A percentile compares a stretch with the other conserved stretches of the same genome.
Evolutionary conservation across 2,329 filamentous ascomycete genomes (phyloP).

Genomic region (Cryphonectria radicalis): DNA sequence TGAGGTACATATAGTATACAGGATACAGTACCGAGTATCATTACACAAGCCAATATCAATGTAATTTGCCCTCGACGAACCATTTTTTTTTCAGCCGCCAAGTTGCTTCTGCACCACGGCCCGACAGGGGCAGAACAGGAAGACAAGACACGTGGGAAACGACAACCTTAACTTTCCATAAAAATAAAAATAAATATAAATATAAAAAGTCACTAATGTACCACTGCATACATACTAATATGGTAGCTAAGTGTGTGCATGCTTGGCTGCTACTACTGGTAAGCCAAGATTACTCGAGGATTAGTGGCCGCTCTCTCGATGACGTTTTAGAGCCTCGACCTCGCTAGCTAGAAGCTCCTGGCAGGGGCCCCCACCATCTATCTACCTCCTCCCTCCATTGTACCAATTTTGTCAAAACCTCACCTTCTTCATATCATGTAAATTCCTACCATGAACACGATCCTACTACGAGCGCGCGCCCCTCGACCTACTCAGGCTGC

Average conservation of each 20-base stretch:
- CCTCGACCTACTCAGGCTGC: slow-evolving; percentile 13
- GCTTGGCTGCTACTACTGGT: background rate
- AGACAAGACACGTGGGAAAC: background rate
- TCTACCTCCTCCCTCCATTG: background rate
- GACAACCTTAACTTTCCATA: background rate
- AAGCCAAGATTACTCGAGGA: background rate
- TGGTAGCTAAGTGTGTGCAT: background rate
- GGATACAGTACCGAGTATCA: background rate
- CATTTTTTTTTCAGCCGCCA: background rate
- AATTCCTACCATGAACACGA: slow-evolving; percentile 24
- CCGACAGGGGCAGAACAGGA: background rate
- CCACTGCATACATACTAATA: background rate
- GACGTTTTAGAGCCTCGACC: background rate
- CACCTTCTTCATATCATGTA: slow-evolving; percentile 19
- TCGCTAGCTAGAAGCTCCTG: background rate
- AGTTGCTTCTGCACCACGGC: background rate
- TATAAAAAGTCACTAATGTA: background rate
- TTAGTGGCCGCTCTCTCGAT: background rate
- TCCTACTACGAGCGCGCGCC: slow-evolving; percentile 24
- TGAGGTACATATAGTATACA: background rate
- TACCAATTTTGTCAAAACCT: background rate
- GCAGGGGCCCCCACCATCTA: slow-evolving; percentile 13
- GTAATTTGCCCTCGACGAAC: background rate
- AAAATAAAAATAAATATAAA: background rate
- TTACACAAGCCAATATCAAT: background rate